Base-by-base conservation (phyloP, 2,329 filamentous ascomycete species). In the Fusarium continuum region DNA sequence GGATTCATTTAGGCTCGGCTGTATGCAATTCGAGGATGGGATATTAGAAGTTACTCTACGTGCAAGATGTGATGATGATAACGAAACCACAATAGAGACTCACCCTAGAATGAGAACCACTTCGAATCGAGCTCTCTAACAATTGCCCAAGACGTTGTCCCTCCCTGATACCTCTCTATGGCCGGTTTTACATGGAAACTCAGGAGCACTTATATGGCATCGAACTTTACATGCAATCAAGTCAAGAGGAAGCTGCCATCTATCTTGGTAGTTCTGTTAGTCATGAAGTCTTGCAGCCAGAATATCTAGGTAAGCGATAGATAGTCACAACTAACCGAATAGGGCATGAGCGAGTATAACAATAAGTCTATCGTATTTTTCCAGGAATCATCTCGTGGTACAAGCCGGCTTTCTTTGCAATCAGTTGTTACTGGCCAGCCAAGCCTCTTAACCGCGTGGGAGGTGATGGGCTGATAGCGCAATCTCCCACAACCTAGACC, bases 401-500 rank as follows among this genome's bases (percentile, higher is more conserved):
- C n/a, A n/a, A n/a, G n/a, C n/a, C n/a, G n/a, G n/a, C n/a, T n/a
- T n/a, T n/a, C n/a, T n/a, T n/a, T n/a, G n/a, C n/a, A n/a, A n/a
- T 19, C 9, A 13, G 5, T 35, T 11, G 32, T 17, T n/a, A 63
- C 60, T 56, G 50, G 62, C 17, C 62, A 59, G 59, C 54, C 16
- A 31, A 45, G 34, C 44, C 35, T 34, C 53, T 34, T 31, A 35
- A 29, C 34, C 10, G 25, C n/a, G 34, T 48, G 32, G 45, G 14
- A 36, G 35, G 41, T 31, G 46, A 25, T 39, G 28, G 26, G 36
- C 26, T 26, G n/a, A 40, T 22, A 46, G 46, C 48, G 57, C 49
- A 65, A 61, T 65, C 65, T 67, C 55, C 61, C 55, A 44, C 31
- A 32, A 29, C 28, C n/a, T n/a, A n/a, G n/a, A n/a, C 36, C 34